These are phyloP conservation scores for Holtermanniella nyarrowii DNA, from an alignment of 768 basidiomycete genomes.

Conservation along the genomic window DNA sequence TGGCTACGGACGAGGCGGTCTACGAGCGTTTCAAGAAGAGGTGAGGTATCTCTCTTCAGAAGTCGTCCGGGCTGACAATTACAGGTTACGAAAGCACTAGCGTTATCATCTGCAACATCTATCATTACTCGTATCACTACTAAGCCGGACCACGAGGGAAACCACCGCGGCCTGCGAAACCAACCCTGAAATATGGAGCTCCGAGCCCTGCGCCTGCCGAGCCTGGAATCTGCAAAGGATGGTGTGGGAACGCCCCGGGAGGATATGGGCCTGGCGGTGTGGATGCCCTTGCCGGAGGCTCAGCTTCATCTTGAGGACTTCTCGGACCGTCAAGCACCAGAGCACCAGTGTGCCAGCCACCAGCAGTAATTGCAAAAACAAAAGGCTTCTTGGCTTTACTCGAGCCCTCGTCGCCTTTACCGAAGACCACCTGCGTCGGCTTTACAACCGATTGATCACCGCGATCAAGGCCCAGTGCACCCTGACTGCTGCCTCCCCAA, in stretches of 20 bases:
- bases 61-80: background rate
- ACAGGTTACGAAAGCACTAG: background rate
- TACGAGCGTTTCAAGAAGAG: constrained; percentile 92
- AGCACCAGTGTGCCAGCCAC: constrained; percentile 87
- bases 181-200: constrained; percentile 4
- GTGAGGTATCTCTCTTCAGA: too few species aligned
- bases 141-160: background rate
- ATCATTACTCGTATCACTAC: background rate
- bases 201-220: background rate
- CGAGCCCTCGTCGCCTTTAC: constrained; percentile 33
- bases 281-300: background rate
- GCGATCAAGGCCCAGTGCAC: constrained; percentile 79
- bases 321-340: constrained; percentile 53
- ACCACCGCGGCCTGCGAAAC: constrained; percentile 10
- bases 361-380: constrained; percentile 68
- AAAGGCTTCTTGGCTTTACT: constrained; percentile 51
- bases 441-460: constrained; percentile 45
- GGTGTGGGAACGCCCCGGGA: background rate
- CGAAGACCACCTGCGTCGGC: constrained; percentile 35
- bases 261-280: too few species aligned
- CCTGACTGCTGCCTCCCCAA: constrained; percentile 66
- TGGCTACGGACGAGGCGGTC: constrained; percentile 86
- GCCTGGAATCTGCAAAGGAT: background rate
- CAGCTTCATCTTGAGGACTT: background rate
- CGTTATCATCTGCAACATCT: background rate